phyloP scores from a whole-genome alignment of 2,329 filamentous ascomycete species.

The Aspergillus sp. region DNA sequence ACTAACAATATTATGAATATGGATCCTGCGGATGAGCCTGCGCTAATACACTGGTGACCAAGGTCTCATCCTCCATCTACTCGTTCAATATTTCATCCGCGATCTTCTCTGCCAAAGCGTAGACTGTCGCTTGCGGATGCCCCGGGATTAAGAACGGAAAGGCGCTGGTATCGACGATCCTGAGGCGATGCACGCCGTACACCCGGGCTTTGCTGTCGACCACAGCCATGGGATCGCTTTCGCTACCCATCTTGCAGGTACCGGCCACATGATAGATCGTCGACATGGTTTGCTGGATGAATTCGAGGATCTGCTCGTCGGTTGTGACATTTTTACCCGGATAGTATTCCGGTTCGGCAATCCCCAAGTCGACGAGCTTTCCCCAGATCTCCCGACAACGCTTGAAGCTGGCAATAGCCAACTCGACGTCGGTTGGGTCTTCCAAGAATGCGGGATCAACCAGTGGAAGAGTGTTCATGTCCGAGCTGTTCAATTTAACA shows the following conservation, averaged over 20 bases:
- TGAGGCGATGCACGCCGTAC: slow-evolving; percentile 29
- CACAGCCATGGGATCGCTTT: slow-evolving; percentile 31
- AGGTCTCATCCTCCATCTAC: neutral
- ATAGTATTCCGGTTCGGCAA: slow-evolving; percentile 30
- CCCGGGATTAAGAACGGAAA: slow-evolving; percentile 38
- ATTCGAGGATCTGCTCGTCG: slow-evolving; percentile 42
- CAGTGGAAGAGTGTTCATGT: slow-evolving; percentile 16
- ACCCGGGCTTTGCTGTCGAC: slow-evolving; percentile 34
- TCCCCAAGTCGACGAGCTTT: slow-evolving; percentile 18
- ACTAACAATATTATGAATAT: neutral
- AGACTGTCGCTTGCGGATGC: slow-evolving; percentile 38
- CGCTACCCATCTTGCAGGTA: slow-evolving; percentile 41
- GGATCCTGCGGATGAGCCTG: neutral
- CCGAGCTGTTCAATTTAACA: slow-evolving; percentile 13
- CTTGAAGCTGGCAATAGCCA: slow-evolving; percentile 44
- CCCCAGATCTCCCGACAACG: slow-evolving; percentile 40
- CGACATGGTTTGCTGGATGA: slow-evolving; percentile 24
- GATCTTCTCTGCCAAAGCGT: slow-evolving; percentile 42
- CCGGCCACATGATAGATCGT: slow-evolving; percentile 35
- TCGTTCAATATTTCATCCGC: slow-evolving; percentile 21
- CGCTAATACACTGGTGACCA: neutral
- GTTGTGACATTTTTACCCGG: slow-evolving; percentile 39
- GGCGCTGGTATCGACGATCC: slow-evolving; percentile 34
- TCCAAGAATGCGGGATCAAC: slow-evolving; percentile 17
- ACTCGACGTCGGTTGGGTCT: slow-evolving; percentile 38